Conservation (phyloP, 2,329 filamentous ascomycete species). For the Beauveria caledonica region DNA sequence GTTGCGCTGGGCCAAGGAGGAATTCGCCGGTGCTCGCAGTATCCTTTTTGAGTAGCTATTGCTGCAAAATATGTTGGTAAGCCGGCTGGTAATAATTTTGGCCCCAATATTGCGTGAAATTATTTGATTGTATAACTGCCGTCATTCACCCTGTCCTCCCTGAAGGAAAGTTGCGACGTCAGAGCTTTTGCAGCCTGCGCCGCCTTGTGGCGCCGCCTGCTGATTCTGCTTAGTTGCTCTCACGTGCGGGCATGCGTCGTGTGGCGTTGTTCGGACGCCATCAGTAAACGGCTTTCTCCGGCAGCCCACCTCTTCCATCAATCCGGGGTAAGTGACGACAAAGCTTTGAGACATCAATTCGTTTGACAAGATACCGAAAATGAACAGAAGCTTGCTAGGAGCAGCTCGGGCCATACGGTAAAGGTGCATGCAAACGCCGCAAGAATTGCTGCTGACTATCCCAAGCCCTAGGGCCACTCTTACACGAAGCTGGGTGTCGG, state of each 20-base stretch:
- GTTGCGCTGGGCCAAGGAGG: background rate
- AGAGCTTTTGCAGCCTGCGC: conserved; percentile 10
- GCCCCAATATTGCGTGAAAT: background rate
- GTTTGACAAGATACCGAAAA: background rate
- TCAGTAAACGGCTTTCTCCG: background rate
- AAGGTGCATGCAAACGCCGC: background rate
- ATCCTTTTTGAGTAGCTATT: background rate
- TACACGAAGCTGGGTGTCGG: background rate
- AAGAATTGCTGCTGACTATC: background rate
- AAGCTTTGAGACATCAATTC: background rate
- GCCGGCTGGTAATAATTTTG: background rate
- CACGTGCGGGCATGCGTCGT: background rate
- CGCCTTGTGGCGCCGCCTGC: conserved; percentile 6
- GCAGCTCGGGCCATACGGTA: background rate
- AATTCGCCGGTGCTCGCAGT: background rate
- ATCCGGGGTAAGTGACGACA: background rate
- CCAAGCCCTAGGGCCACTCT: background rate
- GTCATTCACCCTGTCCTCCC: background rate
- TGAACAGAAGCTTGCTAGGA: background rate
- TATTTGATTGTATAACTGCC: background rate
- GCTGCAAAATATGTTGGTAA: background rate
- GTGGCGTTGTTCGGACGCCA: conserved; percentile 2
- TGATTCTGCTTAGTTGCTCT: conserved; percentile 1
- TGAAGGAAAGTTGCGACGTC: conserved; percentile 3
- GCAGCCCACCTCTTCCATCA: background rate